Base-by-base conservation (phyloP, 805 yeast genomes). In the Candida nonsorbophila region DNA sequence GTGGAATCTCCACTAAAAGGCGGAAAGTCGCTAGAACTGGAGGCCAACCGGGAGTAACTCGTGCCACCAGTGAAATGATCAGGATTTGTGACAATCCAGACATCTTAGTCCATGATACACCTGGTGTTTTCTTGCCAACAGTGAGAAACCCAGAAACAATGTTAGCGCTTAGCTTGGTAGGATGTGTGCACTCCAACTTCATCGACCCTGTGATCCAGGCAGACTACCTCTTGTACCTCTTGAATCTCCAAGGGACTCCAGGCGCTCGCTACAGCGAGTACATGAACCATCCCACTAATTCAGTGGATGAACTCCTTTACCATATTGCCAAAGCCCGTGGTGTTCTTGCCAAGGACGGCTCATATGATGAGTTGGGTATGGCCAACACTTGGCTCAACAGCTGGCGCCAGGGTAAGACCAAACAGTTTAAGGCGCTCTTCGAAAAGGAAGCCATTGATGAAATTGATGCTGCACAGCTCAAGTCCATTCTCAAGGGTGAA, bases 21-120 rank as follows among this genome's bases (percentile, higher is more conserved):
- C 60, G 65, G 32, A 83, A 82, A 44, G 97, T 84, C 1, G 96
- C 95, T 0, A 58, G 59, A 29, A 85, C 94, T 0, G 95, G 96
- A 1, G 80, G 82, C 7, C 77, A 74, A 38, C 96, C 97, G 1
- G 98, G 98, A 12, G 85, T 90, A 5, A 92, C 98, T 0, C 61
- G 85, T 30, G 69, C 71, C 16, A 77, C 94, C 0, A 78, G 90
- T 30, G 90, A 83, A 37, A 66, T 80, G 30, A 84, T 92, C 20
- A 60, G 79, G 31, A 65, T 92, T 9, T 58, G 69, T 24, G 54
- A 61, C 7, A 66, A 66, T 16, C 88, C 92, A 0, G 77, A 74
- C 19, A 69, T 90, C 3, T 68, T 76, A 34, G 62, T 88, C 6
- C 76, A 83, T 42, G 98, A 92, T 50, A 84, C 97, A 0, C 98